Base-by-base conservation (phyloP, 2,329 filamentous ascomycete genomes). In the Didymella glomerata region DNA sequence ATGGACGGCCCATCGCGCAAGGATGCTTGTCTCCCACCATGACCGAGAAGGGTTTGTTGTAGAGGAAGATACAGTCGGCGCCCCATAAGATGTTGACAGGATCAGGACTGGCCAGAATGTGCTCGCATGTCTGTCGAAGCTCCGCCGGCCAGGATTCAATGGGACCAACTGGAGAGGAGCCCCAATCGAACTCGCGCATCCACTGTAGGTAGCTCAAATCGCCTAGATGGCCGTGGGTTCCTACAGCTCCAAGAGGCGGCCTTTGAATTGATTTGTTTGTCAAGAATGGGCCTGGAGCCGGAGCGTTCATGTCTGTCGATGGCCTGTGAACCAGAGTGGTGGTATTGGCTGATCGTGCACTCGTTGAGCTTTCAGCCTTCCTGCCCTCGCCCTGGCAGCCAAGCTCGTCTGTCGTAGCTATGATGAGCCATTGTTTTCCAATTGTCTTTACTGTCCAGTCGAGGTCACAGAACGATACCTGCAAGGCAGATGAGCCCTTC, bases 71-170 rank as follows among this genome's bases (percentile, higher is more conserved):
- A 48, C 85, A 80, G 8, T 92, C 86, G 1, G 82, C 80, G 0
- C 90, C 90, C 90, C 91, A 93, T 72, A 92, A 92, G 81, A 92
- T 85, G 9, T 88, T 88, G 4, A 87, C 85, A 1, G 89, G 88
- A 49, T 74, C 69, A 16, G 73, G 67, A 56, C 65, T 69, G 22
- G 68, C 70, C 59, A 94, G 92, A 65, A 94, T 86, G 42, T 93
- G 78, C 73, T 92, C 93, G 48, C 90, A 88, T 86, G 92, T 90
- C 61, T 86, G 85, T 57, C 91, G 84, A 53, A 94, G 77, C 65
- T 92, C 89, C 32, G 84, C 76, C 1, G 84, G 78, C 90, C 91
- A 95, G 40, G 81, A 76, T 61, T 90, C 87, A 20, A 94, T 91
- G 0, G 90, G 88, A 0, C 91, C 91, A 2, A 94, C 80, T 6